Conservation (phyloP, 2,329 filamentous ascomycete genomes). For the Diaporthe caulivora region DNA sequence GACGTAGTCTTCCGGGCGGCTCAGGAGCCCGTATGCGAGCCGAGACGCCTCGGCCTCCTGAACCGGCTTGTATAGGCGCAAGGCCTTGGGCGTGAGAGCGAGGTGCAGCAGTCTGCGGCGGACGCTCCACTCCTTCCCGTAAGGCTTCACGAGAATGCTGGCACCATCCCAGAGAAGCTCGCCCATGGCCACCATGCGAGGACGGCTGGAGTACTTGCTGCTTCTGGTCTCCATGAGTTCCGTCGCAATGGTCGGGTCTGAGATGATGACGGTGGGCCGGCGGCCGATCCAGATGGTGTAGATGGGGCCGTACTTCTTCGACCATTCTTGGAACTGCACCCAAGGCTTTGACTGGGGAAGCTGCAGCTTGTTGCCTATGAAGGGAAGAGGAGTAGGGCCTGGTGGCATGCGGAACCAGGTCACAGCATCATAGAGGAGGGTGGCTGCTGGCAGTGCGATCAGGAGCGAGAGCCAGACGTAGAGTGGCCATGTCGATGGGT, state of each 20-base stretch:
- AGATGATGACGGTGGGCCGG: constrained; percentile 58
- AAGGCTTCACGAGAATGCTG: constrained; percentile 61
- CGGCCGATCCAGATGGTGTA: constrained; percentile 62
- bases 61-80: constrained; percentile 59
- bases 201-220: constrained; percentile 48
- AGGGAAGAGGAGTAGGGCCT: constrained; percentile 59
- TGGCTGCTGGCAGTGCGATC: constrained; percentile 41
- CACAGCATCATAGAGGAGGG: constrained; percentile 49
- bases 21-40: constrained; percentile 57
- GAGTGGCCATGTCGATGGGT: constrained; percentile 40
- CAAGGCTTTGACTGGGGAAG: constrained; percentile 47
- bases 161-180: constrained; percentile 52
- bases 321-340: constrained; percentile 58
- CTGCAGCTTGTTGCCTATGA: constrained; percentile 55
- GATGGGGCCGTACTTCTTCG: constrained; percentile 58
- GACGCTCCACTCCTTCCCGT: constrained; percentile 60
- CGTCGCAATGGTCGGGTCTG: constrained; percentile 55
- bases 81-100: constrained; percentile 57
- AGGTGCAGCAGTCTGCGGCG: constrained; percentile 57
- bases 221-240: constrained; percentile 60
- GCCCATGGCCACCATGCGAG: constrained; percentile 43
- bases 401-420: constrained; percentile 56
- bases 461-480: constrained; percentile 43
- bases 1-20: constrained; percentile 55
- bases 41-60: constrained; percentile 63